phyloP scores from a whole-genome alignment of 2,329 filamentous ascomycete genomes.

The Phyllosticta paracitricarpa region DNA sequence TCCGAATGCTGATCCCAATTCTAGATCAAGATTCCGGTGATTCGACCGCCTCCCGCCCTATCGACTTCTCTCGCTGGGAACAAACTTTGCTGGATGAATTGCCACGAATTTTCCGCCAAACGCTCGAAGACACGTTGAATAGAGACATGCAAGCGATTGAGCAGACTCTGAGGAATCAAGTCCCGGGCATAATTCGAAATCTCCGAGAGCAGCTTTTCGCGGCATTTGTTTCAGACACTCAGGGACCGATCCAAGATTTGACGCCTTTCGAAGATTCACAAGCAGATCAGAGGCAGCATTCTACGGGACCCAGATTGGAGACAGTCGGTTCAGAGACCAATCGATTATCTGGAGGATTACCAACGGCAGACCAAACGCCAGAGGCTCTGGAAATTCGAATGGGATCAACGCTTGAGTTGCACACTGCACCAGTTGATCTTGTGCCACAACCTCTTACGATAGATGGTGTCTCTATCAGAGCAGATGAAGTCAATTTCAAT shows the following conservation, averaged over 20 bases:
- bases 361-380: background rate
- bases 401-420: background rate
- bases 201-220: background rate
- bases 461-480: too few species aligned
- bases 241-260: background rate
- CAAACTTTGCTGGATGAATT: background rate
- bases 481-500: background rate
- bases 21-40: background rate
- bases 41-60: background rate
- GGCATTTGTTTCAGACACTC: background rate
- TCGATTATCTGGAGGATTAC: background rate
- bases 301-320: background rate
- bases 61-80: background rate
- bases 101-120: background rate
- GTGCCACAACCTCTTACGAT: too few species aligned
- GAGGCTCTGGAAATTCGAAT: background rate
- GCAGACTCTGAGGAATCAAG: background rate
- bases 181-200: background rate
- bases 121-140: background rate
- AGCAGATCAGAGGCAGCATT: background rate
- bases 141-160: background rate
- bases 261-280: background rate
- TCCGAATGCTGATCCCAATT: background rate
- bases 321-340: background rate
- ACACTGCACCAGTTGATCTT: too few species aligned